A percentile compares a stretch with the other conserved stretches of the same genome.
phyloP scores from a whole-genome alignment of 495 filamentous ascomycete species.

The Aspergillus incahuasiensis region DNA sequence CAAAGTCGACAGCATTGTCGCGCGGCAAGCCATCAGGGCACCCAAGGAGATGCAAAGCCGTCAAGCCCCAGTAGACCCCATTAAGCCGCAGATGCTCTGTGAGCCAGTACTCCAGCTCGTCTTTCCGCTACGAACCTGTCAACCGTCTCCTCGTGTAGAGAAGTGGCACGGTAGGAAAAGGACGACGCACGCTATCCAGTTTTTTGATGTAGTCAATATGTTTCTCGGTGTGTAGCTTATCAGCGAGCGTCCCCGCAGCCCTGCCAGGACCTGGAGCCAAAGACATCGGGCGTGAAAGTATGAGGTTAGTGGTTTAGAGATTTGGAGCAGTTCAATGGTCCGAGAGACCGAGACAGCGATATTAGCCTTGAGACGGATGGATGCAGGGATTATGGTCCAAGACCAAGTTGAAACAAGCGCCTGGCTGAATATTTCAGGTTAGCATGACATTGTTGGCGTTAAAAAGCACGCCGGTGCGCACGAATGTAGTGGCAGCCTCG shows the following conservation, averaged over 20 bases:
- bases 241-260: conserved; percentile 46
- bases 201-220: conserved; percentile 94
- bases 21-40: conserved; percentile 76
- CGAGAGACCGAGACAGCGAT: neutral
- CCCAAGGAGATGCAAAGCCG: conserved; percentile 77
- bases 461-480: neutral
- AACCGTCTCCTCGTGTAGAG: conserved; percentile 26
- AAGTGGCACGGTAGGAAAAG: conserved; percentile 18
- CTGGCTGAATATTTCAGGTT: conserved; percentile 3
- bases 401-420: conserved; percentile 1
- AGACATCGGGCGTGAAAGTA: conserved; percentile 42
- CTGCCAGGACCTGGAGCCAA: conserved; percentile 59
- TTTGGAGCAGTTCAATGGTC: too few relatives aligned
- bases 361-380: neutral
- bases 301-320: conserved; percentile 8
- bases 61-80: conserved; percentile 95
- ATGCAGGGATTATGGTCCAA: neutral
- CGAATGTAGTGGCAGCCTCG: neutral
- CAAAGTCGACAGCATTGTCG: conserved; percentile 79
- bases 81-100: conserved; percentile 94
- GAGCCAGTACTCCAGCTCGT: conserved; percentile 94
- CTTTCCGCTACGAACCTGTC: conserved; percentile 60
- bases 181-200: conserved; percentile 69
- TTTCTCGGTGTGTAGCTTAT: conserved; percentile 60
- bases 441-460: conserved; percentile 1